A percentile compares a stretch with the other conserved stretches of the same genome.
Evolutionary conservation across 192 early-diverging fungal species (phyloP).

Genomic region (Mortierella alpina): DNA sequence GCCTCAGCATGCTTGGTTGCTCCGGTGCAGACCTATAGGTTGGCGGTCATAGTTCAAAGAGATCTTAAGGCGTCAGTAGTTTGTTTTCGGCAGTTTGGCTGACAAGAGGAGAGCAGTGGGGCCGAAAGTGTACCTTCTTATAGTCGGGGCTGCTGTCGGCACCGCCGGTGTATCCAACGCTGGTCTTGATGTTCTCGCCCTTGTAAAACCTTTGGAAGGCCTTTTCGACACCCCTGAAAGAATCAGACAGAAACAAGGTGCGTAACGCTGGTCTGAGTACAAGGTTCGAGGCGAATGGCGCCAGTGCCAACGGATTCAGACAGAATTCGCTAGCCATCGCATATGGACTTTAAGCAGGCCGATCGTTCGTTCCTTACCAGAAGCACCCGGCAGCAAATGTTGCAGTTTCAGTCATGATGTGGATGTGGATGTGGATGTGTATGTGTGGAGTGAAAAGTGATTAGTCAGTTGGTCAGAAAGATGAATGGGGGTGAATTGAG

Average conservation of each 20-base stretch:
- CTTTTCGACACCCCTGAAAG: slow-evolving; percentile 67
- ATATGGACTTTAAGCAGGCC: not conserved
- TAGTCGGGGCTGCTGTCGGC: slow-evolving; percentile 57
- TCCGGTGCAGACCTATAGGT: slow-evolving; percentile 73
- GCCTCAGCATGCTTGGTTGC: slow-evolving; percentile 87
- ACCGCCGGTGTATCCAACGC: slow-evolving; percentile 70
- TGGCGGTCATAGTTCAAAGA: too few species aligned
- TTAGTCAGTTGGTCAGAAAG: slow-evolving; percentile 1
- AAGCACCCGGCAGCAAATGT: slow-evolving; percentile 97
- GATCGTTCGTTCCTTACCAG: slow-evolving; percentile 65
- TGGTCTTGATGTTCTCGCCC: slow-evolving; percentile 54
- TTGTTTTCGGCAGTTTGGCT: too few species aligned
- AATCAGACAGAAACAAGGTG: not conserved
- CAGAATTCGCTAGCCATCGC: not conserved
- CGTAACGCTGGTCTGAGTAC: not conserved
- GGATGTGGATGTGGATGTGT: too few species aligned
- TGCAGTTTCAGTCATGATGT: slow-evolving; percentile 62
- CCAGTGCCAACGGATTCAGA: not conserved
- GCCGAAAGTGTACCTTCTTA: slow-evolving; percentile 47
- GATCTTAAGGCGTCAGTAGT: too few species aligned
- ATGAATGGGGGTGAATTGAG: not conserved
- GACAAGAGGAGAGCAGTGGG: not conserved
- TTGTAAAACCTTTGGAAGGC: slow-evolving; percentile 64
- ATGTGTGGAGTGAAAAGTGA: too few species aligned
- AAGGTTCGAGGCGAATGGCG: too few species aligned